Percentiles rank a stretch among this genome's conserved stretches.
These are phyloP conservation scores for Xylaria multiplex DNA, from an alignment of 2,329 filamentous ascomycete species.

Conservation along the genomic window DNA sequence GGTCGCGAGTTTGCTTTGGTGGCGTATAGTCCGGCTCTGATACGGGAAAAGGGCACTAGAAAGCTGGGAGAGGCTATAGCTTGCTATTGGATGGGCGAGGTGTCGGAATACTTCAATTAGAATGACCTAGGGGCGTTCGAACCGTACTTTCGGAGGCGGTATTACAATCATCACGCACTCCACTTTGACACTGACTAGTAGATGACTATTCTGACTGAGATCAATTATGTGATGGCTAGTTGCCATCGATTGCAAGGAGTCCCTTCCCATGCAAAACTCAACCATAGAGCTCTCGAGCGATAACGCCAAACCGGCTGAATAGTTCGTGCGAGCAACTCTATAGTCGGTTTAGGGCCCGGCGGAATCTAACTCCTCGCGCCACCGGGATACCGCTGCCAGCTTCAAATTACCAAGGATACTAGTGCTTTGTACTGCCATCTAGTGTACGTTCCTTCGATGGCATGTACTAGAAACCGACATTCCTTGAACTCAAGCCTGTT, in stretches of 20 bases:
- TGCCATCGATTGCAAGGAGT: not conserved
- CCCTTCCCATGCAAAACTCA: slow-evolving; percentile 1
- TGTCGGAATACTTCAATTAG: slow-evolving; percentile 4
- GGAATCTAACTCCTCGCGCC: slow-evolving; percentile 28
- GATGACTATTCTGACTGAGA: not conserved
- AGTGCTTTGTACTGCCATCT: slow-evolving; percentile 27
- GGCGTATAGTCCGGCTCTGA: slow-evolving; percentile 16
- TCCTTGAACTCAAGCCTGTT: not conserved
- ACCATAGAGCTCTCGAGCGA: not conserved
- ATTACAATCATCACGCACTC: slow-evolving; percentile 11
- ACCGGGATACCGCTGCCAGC: slow-evolving; percentile 43
- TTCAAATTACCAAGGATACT: slow-evolving; percentile 38
- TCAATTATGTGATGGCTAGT: not conserved
- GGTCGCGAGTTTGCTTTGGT: slow-evolving; percentile 1
- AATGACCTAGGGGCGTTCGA: slow-evolving; percentile 19
- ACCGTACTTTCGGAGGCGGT: slow-evolving; percentile 14
- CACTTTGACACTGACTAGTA: slow-evolving; percentile 32
- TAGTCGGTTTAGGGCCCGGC: slow-evolving; percentile 33
- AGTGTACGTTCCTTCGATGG: slow-evolving; percentile 25
- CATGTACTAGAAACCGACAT: slow-evolving; percentile 30
- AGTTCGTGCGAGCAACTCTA: slow-evolving; percentile 38
- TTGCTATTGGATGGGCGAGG: slow-evolving; percentile 17
- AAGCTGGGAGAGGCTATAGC: not conserved
- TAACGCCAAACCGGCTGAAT: not conserved
- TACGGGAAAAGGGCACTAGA: slow-evolving; percentile 13